These are phyloP conservation scores for Fusarium setosum DNA, from an alignment of 2,329 filamentous ascomycete genomes.

Conservation along the genomic window DNA sequence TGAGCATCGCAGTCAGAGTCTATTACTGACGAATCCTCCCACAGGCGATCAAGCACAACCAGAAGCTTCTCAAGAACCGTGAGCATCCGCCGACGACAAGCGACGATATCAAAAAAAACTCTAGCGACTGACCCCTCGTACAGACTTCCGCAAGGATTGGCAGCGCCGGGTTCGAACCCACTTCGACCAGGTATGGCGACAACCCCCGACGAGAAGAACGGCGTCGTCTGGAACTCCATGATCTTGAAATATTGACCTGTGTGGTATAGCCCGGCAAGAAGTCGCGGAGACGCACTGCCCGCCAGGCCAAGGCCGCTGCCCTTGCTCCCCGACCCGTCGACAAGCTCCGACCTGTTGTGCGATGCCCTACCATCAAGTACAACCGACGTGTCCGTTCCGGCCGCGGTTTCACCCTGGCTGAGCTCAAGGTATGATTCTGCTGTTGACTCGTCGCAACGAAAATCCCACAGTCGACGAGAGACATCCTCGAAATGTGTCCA, in stretches of 20 bases:
- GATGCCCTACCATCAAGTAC: constrained; percentile 98
- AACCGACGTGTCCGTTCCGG: constrained; percentile 97
- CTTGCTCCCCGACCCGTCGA: constrained; percentile 97
- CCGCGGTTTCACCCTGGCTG: constrained; percentile 96
- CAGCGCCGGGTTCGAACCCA: constrained; percentile 98
- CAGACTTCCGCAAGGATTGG: constrained; percentile 99
- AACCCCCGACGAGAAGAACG: constrained; percentile 21
- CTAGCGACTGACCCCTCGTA: constrained; percentile 53
- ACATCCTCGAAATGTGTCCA: neutral
- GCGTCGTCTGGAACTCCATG: constrained; percentile 26
- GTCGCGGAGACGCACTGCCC: constrained; percentile 89
- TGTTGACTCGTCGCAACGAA: constrained; percentile 4
- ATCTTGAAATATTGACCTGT: constrained; percentile 49
- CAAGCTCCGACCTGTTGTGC: constrained; percentile 94
- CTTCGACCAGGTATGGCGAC: constrained; percentile 93
- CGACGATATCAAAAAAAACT: constrained; percentile 43
- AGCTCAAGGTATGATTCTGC: constrained; percentile 86
- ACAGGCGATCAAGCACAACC: constrained; percentile 99
- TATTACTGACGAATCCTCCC: constrained; percentile 46
- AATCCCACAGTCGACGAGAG: neutral
- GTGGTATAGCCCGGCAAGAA: constrained; percentile 88
- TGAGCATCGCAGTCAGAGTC: constrained; percentile 26
- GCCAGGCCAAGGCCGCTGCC: constrained; percentile 93
- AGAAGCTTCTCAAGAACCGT: constrained; percentile 97
- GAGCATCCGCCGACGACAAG: constrained; percentile 56